phyloP scores from a whole-genome alignment of 805 yeast genomes.

The Candida mattraensis region DNA sequence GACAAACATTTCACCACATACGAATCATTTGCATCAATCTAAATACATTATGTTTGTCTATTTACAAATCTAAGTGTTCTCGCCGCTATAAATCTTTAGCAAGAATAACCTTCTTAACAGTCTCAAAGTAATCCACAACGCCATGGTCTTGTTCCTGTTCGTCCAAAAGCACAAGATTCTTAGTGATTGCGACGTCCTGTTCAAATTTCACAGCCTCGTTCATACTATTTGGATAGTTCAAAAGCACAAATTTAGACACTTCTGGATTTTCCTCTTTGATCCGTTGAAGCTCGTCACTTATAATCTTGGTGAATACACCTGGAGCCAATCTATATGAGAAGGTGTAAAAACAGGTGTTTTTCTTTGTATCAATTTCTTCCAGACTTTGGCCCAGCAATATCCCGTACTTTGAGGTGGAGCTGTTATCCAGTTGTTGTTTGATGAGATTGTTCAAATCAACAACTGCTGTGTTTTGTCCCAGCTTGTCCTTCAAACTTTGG shows the following conservation, averaged over 20 bases:
- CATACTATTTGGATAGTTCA: conserved; percentile 60
- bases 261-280: conserved; percentile 28
- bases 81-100: conserved; percentile 19
- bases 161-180: conserved; percentile 37
- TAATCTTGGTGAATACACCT: conserved; percentile 52
- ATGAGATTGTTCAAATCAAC: conserved; percentile 54
- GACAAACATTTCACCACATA: no score
- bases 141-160: conserved; percentile 41
- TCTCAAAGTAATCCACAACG: conserved; percentile 61
- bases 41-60: conserved; percentile 7
- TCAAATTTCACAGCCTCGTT: conserved; percentile 73
- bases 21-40: conserved; percentile 4
- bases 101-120: conserved; percentile 53
- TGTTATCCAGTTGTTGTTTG: conserved; percentile 42
- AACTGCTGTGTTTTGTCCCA: conserved; percentile 33
- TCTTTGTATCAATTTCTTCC: conserved; percentile 26
- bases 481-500: conserved; percentile 7
- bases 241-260: conserved; percentile 48
- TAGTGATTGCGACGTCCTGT: conserved; percentile 57
- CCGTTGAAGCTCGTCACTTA: conserved; percentile 37
- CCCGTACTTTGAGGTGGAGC: conserved; percentile 45
- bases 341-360: conserved; percentile 28
- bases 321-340: conserved; percentile 35
- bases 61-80: conserved; percentile 9
- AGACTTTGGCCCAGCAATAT: conserved; percentile 49